phyloP scores from a whole-genome alignment of 352 stramenopile genomes.

The Phytophthora parvispora region DNA sequence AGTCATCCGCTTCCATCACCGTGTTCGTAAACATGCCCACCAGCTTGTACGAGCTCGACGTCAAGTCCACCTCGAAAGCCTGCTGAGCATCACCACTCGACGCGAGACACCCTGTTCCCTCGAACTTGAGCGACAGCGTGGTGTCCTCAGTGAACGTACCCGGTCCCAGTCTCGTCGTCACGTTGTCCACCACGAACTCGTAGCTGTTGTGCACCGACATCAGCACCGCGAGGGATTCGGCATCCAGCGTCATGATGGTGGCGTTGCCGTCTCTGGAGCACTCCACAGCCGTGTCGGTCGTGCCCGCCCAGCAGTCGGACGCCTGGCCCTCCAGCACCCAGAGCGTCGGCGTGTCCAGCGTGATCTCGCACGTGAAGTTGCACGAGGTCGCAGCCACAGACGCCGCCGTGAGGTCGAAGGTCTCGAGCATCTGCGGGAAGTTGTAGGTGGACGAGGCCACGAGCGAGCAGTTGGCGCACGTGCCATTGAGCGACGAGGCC shows the following conservation, averaged over 20 bases:
- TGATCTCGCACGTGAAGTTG: constrained; percentile 60
- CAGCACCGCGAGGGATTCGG: constrained; percentile 41
- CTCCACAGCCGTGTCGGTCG: constrained; percentile 27
- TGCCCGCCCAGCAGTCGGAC: constrained; percentile 49
- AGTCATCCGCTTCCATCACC: constrained; percentile 54
- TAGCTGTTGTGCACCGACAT: constrained; percentile 56
- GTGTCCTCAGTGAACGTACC: constrained; percentile 71
- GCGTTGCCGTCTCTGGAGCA: constrained; percentile 67
- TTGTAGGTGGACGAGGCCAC: constrained; percentile 68
- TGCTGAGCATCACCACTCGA: constrained; percentile 43
- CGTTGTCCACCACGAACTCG: constrained; percentile 59
- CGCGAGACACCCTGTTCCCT: constrained; percentile 63
- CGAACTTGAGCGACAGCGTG: constrained; percentile 62
- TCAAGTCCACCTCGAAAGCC: constrained; percentile 68
- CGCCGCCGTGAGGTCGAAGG: constrained; percentile 62
- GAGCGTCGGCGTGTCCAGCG: constrained; percentile 60
- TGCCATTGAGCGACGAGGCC: constrained; percentile 69
- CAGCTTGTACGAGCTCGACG: constrained; percentile 62
- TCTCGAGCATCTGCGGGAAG: constrained; percentile 75
- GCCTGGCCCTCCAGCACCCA: constrained; percentile 58
- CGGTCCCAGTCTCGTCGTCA: constrained; percentile 68
- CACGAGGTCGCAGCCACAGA: constrained; percentile 50
- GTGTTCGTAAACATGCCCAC: constrained; percentile 65
- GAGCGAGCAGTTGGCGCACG: constrained; percentile 76
- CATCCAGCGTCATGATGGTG: constrained; percentile 60